These are phyloP conservation scores for Gnomoniopsis sp. DNA, from an alignment of 2,329 filamentous ascomycete species.

Conservation along the genomic window DNA sequence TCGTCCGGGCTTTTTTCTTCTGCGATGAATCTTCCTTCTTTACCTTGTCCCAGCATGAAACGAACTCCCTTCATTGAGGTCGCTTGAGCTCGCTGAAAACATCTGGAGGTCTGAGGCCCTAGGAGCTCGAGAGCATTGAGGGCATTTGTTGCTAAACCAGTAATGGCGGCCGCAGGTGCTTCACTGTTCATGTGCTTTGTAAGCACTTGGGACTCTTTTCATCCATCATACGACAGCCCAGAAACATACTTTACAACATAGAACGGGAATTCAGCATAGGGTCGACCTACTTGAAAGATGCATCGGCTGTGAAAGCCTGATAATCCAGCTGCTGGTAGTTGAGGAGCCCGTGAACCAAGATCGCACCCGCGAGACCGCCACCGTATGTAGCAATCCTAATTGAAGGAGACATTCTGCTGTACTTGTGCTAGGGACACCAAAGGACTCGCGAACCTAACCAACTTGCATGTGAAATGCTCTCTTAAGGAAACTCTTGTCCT, in stretches of 20 bases:
- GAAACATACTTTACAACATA: too few species aligned
- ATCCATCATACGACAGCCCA: too few species aligned
- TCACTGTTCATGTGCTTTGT: not conserved
- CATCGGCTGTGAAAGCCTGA: not conserved
- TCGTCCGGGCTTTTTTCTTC: not conserved
- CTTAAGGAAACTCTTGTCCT: too few species aligned
- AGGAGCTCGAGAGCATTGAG: not conserved
- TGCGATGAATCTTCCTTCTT: not conserved
- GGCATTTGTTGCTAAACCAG: not conserved
- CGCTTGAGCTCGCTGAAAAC: slow-evolving; percentile 5
- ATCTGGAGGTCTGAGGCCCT: not conserved
- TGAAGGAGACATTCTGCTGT: slow-evolving; percentile 13
- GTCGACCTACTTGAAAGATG: not conserved
- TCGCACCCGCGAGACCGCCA: slow-evolving; percentile 21
- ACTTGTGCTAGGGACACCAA: too few species aligned
- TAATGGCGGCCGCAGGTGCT: not conserved
- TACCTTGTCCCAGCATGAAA: slow-evolving; percentile 1
- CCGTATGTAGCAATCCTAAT: slow-evolving; percentile 20
- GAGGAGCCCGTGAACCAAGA: slow-evolving; percentile 1
- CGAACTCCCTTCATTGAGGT: not conserved
- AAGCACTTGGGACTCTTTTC: not conserved
- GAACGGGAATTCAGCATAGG: too few species aligned
- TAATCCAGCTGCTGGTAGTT: not conserved
- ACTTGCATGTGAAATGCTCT: too few species aligned
- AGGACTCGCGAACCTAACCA: too few species aligned